These are phyloP conservation scores for Fragaria nilgerrensis DNA, from an alignment of 306 rosid genomes.

Conservation along the genomic window DNA sequence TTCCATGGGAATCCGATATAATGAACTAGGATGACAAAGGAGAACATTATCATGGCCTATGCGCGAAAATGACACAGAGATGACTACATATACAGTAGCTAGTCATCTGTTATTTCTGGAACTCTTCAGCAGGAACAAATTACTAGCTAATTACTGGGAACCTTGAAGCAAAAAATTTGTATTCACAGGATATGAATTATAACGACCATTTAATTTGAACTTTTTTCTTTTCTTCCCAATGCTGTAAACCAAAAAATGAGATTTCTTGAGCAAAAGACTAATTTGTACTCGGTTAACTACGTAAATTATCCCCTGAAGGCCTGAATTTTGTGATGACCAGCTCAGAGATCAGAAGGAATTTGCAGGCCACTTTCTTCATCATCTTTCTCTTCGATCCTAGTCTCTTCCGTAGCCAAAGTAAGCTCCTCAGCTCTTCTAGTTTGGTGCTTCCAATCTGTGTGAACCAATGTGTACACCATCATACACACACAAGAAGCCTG, in stretches of 20 bases:
- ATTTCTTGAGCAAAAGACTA: constrained; percentile 16
- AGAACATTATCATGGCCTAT: too few species aligned
- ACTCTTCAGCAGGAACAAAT: neutral
- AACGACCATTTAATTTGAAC: neutral
- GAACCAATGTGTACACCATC: constrained; percentile 56
- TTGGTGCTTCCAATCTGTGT: constrained; percentile 80
- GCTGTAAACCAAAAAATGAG: constrained; percentile 5
- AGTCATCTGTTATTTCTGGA: neutral
- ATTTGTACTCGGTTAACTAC: constrained; percentile 21
- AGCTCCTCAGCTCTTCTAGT: constrained; percentile 58
- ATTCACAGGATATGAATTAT: constrained; percentile 11
- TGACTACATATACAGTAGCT: neutral
- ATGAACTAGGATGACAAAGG: too few species aligned
- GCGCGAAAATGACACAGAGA: neutral
- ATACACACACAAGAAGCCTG: constrained; percentile 66
- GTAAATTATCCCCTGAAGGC: neutral
- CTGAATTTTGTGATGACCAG: neutral
- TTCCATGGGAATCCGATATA: too few species aligned
- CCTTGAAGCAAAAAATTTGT: neutral
- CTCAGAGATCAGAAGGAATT: constrained; percentile 34
- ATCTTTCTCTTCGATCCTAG: constrained; percentile 5
- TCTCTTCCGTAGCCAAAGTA: constrained; percentile 22
- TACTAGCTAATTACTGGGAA: neutral
- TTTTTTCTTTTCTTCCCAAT: constrained; percentile 10
- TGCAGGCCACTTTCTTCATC: constrained; percentile 57